Percentiles rank a stretch among this genome's conserved stretches.
phyloP scores from a whole-genome alignment of 129 eudicot species.

The Lactuca saligna region DNA sequence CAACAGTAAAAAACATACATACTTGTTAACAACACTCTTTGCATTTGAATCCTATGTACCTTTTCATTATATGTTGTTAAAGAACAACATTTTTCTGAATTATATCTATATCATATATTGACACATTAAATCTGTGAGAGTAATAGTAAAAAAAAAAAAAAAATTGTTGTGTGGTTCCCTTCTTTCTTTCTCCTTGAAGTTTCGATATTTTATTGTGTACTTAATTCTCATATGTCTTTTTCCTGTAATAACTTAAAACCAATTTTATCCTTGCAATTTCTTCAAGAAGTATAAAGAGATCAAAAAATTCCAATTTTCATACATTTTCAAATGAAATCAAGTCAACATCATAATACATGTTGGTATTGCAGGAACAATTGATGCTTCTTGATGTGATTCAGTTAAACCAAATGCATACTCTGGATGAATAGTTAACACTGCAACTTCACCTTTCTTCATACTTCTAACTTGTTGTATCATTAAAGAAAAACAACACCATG shows the following conservation, averaged over 20 bases:
- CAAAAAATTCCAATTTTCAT: background rate
- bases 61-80: conserved; percentile 79
- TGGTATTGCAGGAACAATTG: conserved; percentile 32
- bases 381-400: conserved; percentile 20
- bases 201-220: conserved; percentile 48
- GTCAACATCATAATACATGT: conserved; percentile 45
- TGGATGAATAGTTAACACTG: conserved; percentile 47
- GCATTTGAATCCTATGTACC: conserved; percentile 32
- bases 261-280: background rate
- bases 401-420: conserved; percentile 30
- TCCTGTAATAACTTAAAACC: conserved; percentile 34
- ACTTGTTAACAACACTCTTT: conserved; percentile 41
- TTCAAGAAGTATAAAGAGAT: conserved; percentile 12
- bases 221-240: conserved; percentile 69
- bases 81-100: background rate
- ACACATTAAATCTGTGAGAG: too few relatives aligned
- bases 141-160: too few relatives aligned
- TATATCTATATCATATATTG: too few relatives aligned
- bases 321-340: conserved; percentile 68
- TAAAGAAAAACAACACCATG: too few relatives aligned
- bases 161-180: background rate
- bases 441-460: conserved; percentile 55
- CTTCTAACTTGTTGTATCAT: too few relatives aligned
- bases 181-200: conserved; percentile 53
- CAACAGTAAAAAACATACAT: conserved; percentile 37